These are phyloP conservation scores for Colletotrichum magnum DNA, from an alignment of 2,329 filamentous ascomycete species.

Conservation along the genomic window DNA sequence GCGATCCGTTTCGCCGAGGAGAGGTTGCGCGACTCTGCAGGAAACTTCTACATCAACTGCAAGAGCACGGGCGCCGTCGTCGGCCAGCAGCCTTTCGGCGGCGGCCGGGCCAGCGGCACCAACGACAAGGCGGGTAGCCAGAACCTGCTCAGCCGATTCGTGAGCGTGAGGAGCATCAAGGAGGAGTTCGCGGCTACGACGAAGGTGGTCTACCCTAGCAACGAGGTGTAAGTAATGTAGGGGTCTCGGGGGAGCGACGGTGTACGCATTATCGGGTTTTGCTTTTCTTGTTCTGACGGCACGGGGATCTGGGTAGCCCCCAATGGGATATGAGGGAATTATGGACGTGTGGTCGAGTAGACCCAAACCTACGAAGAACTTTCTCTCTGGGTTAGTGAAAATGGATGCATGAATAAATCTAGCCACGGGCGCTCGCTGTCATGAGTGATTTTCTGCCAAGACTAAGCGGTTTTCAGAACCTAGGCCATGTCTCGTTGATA, in stretches of 20 bases:
- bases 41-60: slow-evolving; percentile 90
- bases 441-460: slow-evolving; percentile 26
- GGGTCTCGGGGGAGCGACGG: background rate
- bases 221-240: slow-evolving; percentile 65
- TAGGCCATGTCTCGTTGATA: background rate
- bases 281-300: slow-evolving; percentile 1
- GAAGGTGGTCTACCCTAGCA: slow-evolving; percentile 79
- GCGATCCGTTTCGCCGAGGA: slow-evolving; percentile 79
- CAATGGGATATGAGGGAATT: slow-evolving; percentile 7
- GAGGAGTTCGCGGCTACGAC: slow-evolving; percentile 79
- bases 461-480: background rate
- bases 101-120: slow-evolving; percentile 76
- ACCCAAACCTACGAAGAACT: slow-evolving; percentile 5
- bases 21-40: slow-evolving; percentile 78
- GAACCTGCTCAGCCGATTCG: slow-evolving; percentile 75
- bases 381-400: background rate
- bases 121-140: slow-evolving; percentile 81
- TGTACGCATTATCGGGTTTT: slow-evolving; percentile 8
- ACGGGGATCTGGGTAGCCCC: slow-evolving; percentile 19
- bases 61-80: slow-evolving; percentile 83
- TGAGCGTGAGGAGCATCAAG: slow-evolving; percentile 78
- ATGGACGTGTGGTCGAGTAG: slow-evolving; percentile 8
- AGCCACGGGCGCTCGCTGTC: background rate
- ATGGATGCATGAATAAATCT: slow-evolving; percentile 3
- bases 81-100: slow-evolving; percentile 81